These are phyloP conservation scores for Dissoconium aciculare DNA, from an alignment of 2,329 filamentous ascomycete species.

Conservation along the genomic window DNA sequence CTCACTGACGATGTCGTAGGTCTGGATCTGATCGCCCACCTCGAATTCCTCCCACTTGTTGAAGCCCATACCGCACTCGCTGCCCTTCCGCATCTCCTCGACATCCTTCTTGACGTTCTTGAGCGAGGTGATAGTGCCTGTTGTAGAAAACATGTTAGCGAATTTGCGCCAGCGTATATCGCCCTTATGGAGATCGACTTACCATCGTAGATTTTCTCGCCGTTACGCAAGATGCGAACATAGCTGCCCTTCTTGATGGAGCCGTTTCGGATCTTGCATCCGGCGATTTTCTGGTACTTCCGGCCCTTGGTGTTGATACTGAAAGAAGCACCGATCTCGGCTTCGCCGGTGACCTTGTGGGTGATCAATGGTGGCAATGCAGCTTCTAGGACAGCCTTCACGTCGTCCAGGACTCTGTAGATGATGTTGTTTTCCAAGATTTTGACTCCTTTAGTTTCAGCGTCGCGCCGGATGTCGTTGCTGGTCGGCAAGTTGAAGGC, in stretches of 20 bases:
- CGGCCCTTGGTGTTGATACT: conserved; percentile 64
- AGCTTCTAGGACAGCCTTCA: conserved; percentile 52
- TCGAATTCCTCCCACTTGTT: conserved; percentile 63
- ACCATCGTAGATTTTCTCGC: conserved; percentile 69
- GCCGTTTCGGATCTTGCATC: conserved; percentile 77
- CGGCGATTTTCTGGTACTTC: conserved; percentile 61
- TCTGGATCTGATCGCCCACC: conserved; percentile 73
- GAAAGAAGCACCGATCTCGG: conserved; percentile 71
- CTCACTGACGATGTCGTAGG: conserved; percentile 64
- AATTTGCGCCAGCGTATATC: conserved; percentile 1
- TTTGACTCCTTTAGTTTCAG: conserved; percentile 54
- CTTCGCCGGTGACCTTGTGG: conserved; percentile 67
- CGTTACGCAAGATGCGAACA: conserved; percentile 54
- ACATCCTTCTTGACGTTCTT: conserved; percentile 92
- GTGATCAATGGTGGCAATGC: conserved; percentile 52
- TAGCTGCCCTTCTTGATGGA: conserved; percentile 46
- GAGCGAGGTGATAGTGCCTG: conserved; percentile 64
- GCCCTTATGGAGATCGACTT: conserved; percentile 27
- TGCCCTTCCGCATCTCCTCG: conserved; percentile 73
- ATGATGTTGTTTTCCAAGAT: conserved; percentile 81
- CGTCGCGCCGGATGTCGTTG: conserved; percentile 48
- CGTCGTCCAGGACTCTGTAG: conserved; percentile 62
- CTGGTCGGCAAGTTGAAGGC: conserved; percentile 70
- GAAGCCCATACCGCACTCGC: conserved; percentile 86
- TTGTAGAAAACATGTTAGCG: conserved; percentile 4